Percentiles rank a stretch among this genome's conserved stretches.
Conservation (phyloP, 1,139 yeast species). For the Suhomyces atakaporum region DNA sequence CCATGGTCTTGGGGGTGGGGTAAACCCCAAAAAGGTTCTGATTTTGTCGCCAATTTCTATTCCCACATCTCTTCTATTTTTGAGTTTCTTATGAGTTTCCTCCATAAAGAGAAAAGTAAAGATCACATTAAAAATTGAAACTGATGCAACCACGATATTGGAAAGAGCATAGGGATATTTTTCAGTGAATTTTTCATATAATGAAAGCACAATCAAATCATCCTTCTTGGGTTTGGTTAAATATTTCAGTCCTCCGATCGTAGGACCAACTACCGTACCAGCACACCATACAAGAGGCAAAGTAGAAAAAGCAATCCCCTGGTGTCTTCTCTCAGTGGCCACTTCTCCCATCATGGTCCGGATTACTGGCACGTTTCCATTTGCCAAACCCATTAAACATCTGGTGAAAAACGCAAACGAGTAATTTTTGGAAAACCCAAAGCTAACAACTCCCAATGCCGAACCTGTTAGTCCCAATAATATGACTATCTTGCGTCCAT, state of each 20-base stretch:
- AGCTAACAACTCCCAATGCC: slow-evolving; percentile 28
- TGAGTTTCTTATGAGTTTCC: slow-evolving; percentile 55
- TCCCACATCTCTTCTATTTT: slow-evolving; percentile 49
- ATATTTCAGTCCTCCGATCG: slow-evolving; percentile 51
- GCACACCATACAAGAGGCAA: slow-evolving; percentile 38
- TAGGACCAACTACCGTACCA: slow-evolving; percentile 41
- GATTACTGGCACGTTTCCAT: slow-evolving; percentile 41
- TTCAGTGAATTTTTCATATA: slow-evolving; percentile 31
- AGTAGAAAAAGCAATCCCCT: slow-evolving; percentile 39
- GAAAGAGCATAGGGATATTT: slow-evolving; percentile 62
- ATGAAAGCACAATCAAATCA: not conserved
- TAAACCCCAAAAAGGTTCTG: slow-evolving; percentile 33
- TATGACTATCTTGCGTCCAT: slow-evolving; percentile 38
- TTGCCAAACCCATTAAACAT: slow-evolving; percentile 35
- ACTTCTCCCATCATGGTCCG: slow-evolving; percentile 43
- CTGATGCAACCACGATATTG: slow-evolving; percentile 52
- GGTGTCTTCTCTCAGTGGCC: slow-evolving; percentile 38
- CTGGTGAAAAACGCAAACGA: slow-evolving; percentile 37
- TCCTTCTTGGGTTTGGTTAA: slow-evolving; percentile 32
- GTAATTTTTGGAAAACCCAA: slow-evolving; percentile 39
- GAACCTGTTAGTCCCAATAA: slow-evolving; percentile 37
- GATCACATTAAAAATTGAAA: slow-evolving; percentile 41
- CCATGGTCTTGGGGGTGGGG: slow-evolving; percentile 40
- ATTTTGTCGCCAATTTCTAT: slow-evolving; percentile 54
- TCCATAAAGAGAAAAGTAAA: slow-evolving; percentile 56